A percentile compares a stretch with the other conserved stretches of the same genome.
These are phyloP conservation scores for Marasmius tenuissimus DNA, from an alignment of 1,284 basidiomycete species.

Conservation along the genomic window DNA sequence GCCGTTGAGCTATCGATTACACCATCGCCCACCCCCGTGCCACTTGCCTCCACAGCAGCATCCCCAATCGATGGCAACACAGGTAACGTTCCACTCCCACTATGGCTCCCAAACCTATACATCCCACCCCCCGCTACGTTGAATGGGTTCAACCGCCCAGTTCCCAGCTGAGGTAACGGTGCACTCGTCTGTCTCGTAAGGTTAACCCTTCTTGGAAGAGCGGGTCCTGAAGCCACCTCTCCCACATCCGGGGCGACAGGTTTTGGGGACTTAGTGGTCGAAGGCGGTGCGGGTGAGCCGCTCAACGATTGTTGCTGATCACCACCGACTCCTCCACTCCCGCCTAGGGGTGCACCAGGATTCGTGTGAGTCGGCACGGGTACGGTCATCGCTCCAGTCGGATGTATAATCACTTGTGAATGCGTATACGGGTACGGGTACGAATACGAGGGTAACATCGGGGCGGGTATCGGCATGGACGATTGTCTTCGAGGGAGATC, in stretches of 20 bases:
- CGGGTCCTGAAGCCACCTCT: not conserved
- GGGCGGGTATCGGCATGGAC: conserved; percentile 7
- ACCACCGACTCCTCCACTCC: not conserved
- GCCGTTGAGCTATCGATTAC: not conserved
- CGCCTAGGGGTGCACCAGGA: not conserved
- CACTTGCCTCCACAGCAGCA: not conserved
- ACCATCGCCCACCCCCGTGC: not conserved
- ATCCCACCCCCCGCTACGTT: not conserved
- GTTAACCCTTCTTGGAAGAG: conserved; percentile 2
- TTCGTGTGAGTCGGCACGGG: conserved; percentile 4
- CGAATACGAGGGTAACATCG: conserved; percentile 12
- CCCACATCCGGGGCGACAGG: not conserved
- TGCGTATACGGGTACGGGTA: conserved; percentile 10
- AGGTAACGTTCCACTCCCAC: conserved; percentile 6
- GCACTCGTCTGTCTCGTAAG: conserved; percentile 14
- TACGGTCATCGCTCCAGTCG: conserved; percentile 12
- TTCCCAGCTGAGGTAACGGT: conserved; percentile 4
- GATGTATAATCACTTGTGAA: conserved; percentile 9
- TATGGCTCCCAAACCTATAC: conserved; percentile 1
- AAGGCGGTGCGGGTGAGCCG: not conserved
- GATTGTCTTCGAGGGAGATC: conserved; percentile 5
- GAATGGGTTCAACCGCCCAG: not conserved
- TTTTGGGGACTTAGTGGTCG: not conserved
- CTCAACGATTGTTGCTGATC: not conserved
- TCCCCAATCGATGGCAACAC: conserved; percentile 4